Evolutionary conservation across 441 rosid genomes (phyloP).

Genomic region (Brassica balearica): DNA sequence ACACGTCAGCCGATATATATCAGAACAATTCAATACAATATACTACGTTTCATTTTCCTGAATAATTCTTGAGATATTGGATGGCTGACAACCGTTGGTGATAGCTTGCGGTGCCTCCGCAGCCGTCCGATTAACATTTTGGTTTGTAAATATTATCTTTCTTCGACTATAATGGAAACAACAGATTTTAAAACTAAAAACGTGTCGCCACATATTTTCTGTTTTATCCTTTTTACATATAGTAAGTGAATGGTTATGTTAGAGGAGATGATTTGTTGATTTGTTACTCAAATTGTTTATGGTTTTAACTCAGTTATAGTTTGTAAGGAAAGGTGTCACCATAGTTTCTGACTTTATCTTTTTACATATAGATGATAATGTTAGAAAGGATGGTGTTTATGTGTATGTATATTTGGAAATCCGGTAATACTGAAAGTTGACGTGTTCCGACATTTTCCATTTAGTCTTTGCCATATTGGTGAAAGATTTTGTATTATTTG

Average conservation of each 20-base stretch:
- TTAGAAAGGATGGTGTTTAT: background rate
- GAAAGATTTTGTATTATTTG: background rate
- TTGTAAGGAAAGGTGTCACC: background rate
- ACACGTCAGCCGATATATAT: slow-evolving; percentile 39
- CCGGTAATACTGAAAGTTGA: slow-evolving; percentile 7
- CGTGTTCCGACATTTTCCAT: slow-evolving; percentile 26
- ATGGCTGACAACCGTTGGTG: slow-evolving; percentile 25
- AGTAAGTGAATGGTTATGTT: background rate
- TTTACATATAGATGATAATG: background rate
- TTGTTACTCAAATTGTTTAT: background rate
- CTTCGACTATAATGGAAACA: slow-evolving; percentile 4
- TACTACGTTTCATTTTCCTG: slow-evolving; percentile 32
- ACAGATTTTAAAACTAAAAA: background rate
- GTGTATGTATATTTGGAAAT: background rate
- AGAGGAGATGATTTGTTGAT: background rate
- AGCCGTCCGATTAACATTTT: slow-evolving; percentile 45
- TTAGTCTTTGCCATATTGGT: slow-evolving; percentile 20
- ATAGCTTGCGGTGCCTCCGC: background rate
- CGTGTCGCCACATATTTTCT: slow-evolving; percentile 43
- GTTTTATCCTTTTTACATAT: slow-evolving; percentile 18
- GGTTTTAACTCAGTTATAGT: background rate
- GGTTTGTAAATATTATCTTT: background rate
- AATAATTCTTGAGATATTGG: slow-evolving; percentile 14
- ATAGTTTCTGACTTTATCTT: background rate
- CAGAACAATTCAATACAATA: background rate